A percentile compares a stretch with the other conserved stretches of the same genome.
Evolutionary conservation across 202 grass and related monocot species (phyloP).

Genomic region (Bolboschoenoplectus hybrid): DNA sequence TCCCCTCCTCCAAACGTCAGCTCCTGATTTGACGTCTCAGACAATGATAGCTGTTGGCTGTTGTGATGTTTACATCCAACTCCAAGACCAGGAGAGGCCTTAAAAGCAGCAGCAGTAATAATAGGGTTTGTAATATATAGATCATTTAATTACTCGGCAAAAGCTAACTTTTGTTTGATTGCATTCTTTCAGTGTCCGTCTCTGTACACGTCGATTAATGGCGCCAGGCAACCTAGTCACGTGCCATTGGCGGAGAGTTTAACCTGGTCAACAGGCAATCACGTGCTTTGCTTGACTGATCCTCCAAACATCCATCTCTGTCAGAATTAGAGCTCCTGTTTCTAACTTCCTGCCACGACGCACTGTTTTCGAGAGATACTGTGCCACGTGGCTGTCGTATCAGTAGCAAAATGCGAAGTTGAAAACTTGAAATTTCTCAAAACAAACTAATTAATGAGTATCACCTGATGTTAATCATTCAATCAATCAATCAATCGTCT

Average conservation of each 20-base stretch:
- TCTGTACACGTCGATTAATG: neutral
- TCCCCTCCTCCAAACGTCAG: neutral
- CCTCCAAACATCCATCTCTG: neutral
- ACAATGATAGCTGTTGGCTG: neutral
- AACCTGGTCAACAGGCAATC: constrained; percentile 36
- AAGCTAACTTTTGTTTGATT: constrained; percentile 39
- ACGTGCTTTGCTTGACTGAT: neutral
- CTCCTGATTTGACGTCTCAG: constrained; percentile 25
- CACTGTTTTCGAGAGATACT: neutral
- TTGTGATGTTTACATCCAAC: constrained; percentile 23
- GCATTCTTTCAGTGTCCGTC: neutral
- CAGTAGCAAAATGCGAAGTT: neutral
- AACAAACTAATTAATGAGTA: neutral
- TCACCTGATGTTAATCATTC: no score
- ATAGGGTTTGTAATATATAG: neutral
- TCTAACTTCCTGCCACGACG: neutral
- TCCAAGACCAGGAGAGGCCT: neutral
- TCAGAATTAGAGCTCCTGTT: neutral
- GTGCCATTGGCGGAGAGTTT: neutral
- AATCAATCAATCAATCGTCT: no score
- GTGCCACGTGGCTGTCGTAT: neutral
- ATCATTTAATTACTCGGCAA: constrained; percentile 20
- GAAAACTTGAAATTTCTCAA: neutral
- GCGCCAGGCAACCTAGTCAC: neutral
- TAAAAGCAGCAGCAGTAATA: neutral